phyloP scores from a whole-genome alignment of 805 yeast species.

The Kodamaea sagamina region DNA sequence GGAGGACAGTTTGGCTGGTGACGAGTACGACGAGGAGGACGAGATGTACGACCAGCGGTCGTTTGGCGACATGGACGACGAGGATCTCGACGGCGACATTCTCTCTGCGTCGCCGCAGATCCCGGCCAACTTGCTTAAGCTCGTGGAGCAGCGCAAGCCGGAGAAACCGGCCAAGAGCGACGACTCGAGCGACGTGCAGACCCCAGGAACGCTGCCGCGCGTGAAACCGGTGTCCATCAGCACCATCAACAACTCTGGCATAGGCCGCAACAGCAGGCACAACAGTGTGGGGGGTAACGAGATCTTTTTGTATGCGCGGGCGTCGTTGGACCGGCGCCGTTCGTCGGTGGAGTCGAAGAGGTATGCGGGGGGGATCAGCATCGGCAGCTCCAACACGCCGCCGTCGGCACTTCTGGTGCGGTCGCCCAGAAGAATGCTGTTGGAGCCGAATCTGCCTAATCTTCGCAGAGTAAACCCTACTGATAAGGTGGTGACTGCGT shows the following conservation, averaged over 20 bases:
- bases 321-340: constrained; percentile 27
- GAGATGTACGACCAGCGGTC: constrained; percentile 9
- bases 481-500: constrained; percentile 6
- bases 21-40: constrained; percentile 24
- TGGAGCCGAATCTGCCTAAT: constrained; percentile 12
- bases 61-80: constrained; percentile 33
- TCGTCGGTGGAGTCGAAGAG: constrained; percentile 38
- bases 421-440: constrained; percentile 9
- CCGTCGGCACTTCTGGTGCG: constrained; percentile 7
- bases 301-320: constrained; percentile 20
- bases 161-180: constrained; percentile 31
- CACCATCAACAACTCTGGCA: neutral
- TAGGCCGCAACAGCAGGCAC: constrained; percentile 19
- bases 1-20: constrained; percentile 25
- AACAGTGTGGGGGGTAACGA: constrained; percentile 25
- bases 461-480: constrained; percentile 1
- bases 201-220: constrained; percentile 36
- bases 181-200: constrained; percentile 19
- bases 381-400: neutral
- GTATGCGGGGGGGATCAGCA: constrained; percentile 1
- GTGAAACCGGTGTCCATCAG: constrained; percentile 5
- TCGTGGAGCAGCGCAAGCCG: constrained; percentile 52
- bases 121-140: constrained; percentile 57
- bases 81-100: constrained; percentile 45
- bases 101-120: constrained; percentile 69